Evolutionary conservation across 768 basidiomycete genomes (phyloP).

Genomic region (Tulasnella sp.): DNA sequence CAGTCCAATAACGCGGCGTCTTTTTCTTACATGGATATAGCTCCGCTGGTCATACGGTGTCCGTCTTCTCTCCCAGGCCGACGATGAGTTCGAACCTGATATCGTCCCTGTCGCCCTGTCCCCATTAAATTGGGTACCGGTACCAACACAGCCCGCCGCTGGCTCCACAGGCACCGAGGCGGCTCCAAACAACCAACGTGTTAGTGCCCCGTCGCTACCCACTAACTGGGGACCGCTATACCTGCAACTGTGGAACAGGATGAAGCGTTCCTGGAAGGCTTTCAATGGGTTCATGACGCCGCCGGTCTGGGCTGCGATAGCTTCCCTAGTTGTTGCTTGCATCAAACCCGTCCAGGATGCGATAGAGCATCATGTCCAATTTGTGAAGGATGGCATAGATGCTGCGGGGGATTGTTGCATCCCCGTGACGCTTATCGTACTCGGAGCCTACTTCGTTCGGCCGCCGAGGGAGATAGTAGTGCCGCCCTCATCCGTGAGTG

Average conservation of each 20-base stretch:
- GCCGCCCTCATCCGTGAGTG: conserved; percentile 27
- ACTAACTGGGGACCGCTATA: conserved; percentile 7
- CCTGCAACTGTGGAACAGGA: conserved; percentile 22
- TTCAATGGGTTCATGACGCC: conserved; percentile 77
- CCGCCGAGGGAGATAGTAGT: conserved; percentile 18
- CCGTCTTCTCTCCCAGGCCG: conserved; percentile 64
- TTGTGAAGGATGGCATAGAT: conserved; percentile 56
- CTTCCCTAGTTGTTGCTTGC: conserved; percentile 68
- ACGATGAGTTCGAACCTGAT: conserved; percentile 32
- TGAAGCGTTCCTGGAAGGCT: conserved; percentile 28
- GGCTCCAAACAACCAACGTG: background rate
- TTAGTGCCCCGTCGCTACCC: background rate
- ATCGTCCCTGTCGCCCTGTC: too few species aligned
- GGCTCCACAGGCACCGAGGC: background rate
- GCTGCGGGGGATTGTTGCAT: conserved; percentile 69
- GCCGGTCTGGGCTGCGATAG: conserved; percentile 70
- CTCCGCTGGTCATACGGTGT: conserved; percentile 94
- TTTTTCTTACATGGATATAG: conserved; percentile 29
- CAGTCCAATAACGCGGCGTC: too few species aligned
- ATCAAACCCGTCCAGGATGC: conserved; percentile 62
- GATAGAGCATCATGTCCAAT: conserved; percentile 51
- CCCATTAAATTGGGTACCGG: conserved; percentile 11
- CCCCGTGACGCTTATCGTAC: conserved; percentile 80
- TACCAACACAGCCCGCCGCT: background rate
- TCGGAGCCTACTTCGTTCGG: conserved; percentile 77